phyloP scores from a whole-genome alignment of 139 green algal species.

The Monoraphidium neglectum region DNA sequence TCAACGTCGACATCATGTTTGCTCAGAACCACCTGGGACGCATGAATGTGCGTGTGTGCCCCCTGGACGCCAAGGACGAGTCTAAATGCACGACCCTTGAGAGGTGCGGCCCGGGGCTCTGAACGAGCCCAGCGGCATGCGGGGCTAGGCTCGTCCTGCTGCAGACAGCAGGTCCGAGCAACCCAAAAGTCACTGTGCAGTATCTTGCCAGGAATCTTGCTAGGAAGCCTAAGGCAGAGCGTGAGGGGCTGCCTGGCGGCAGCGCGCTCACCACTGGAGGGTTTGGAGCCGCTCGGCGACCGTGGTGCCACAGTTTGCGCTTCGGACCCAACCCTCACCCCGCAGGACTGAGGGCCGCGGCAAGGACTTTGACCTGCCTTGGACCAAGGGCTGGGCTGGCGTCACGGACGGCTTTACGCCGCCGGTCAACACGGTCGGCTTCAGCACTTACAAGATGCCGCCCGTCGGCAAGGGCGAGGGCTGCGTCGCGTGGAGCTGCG shows the following conservation, averaged over 20 bases:
- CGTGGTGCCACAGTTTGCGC: too few species aligned
- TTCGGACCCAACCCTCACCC: too few species aligned
- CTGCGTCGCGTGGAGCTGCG: slow-evolving; percentile 29
- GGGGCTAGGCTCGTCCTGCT: too few species aligned
- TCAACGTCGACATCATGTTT: slow-evolving; percentile 29
- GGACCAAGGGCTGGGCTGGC: slow-evolving; percentile 27
- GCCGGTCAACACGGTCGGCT: neutral
- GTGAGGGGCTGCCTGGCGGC: too few species aligned
- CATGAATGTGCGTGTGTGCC: slow-evolving; percentile 18
- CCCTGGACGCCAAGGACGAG: slow-evolving; percentile 10
- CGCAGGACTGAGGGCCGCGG: slow-evolving; percentile 27
- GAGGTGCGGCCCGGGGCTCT: neutral
- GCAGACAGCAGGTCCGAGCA: too few species aligned
- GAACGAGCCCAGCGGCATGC: too few species aligned
- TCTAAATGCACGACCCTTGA: slow-evolving; percentile 2
- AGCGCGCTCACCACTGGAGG: too few species aligned
- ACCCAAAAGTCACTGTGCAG: too few species aligned
- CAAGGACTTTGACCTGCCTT: slow-evolving; percentile 11
- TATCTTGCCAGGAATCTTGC: too few species aligned
- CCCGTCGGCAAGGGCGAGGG: slow-evolving; percentile 21
- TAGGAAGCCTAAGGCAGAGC: too few species aligned
- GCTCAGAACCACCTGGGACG: slow-evolving; percentile 34
- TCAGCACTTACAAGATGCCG: slow-evolving; percentile 23
- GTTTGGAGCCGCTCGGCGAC: too few species aligned
- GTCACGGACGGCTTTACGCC: slow-evolving; percentile 29